Percentiles rank a stretch among this genome's conserved stretches.
phyloP scores from a whole-genome alignment of 176 grass and related monocot genomes.

The Cocos nucifera region DNA sequence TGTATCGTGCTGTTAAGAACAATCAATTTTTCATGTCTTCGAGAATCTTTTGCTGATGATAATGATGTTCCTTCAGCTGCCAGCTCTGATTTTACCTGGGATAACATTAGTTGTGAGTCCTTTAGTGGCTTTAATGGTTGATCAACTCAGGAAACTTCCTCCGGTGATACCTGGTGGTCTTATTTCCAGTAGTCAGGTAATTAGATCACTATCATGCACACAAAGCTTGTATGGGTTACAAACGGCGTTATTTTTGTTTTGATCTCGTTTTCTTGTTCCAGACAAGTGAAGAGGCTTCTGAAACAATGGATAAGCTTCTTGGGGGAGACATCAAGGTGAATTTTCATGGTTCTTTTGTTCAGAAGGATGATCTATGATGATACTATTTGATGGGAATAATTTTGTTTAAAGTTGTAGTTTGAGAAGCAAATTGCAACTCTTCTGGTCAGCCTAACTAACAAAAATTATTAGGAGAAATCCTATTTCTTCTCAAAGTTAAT shows the following conservation, averaged over 20 bases:
- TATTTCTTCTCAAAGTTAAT: no score
- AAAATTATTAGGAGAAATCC: no score
- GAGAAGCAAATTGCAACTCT: no score
- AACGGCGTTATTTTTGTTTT: not conserved
- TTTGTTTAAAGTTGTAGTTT: no score
- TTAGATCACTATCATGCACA: not conserved
- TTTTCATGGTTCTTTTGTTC: conserved; percentile 1
- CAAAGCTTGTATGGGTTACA: no score
- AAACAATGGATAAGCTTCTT: conserved; percentile 56
- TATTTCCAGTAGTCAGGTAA: conserved; percentile 87
- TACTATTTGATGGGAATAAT: no score
- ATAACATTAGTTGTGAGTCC: conserved; percentile 92
- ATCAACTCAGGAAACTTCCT: conserved; percentile 94
- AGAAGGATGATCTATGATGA: no score
- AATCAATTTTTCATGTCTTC: not conserved
- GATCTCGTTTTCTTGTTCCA: conserved; percentile 23
- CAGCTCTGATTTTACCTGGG: conserved; percentile 84
- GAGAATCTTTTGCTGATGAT: conserved; percentile 4
- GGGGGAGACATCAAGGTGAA: conserved; percentile 76
- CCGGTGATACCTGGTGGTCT: conserved; percentile 67
- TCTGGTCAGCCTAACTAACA: no score
- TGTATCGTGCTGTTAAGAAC: no score
- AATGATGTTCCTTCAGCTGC: conserved; percentile 34
- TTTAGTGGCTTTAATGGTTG: conserved; percentile 81
- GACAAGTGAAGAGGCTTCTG: conserved; percentile 61